A percentile compares a stretch with the other conserved stretches of the same genome.
Conservation (phyloP, 2,329 filamentous ascomycete genomes). For the Metarhizium guizhouense region DNA sequence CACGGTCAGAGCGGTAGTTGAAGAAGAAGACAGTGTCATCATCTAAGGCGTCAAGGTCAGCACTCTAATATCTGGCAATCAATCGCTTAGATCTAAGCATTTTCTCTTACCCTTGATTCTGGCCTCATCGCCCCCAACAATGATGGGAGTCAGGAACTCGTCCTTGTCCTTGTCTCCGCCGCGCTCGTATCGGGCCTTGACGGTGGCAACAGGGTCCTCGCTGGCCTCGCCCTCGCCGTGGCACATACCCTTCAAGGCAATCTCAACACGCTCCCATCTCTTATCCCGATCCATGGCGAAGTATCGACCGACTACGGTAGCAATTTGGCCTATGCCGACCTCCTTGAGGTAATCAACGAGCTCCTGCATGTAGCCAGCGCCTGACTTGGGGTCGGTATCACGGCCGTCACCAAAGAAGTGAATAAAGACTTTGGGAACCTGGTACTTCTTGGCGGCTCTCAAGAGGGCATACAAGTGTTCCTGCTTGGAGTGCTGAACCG, state of each 20-base stretch:
- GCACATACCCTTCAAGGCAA: conserved; percentile 80
- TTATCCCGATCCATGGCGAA: conserved; percentile 99
- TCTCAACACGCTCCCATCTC: conserved; percentile 91
- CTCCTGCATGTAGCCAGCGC: conserved; percentile 77
- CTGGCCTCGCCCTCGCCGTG: conserved; percentile 80
- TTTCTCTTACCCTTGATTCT: conserved; percentile 65
- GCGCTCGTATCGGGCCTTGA: conserved; percentile 80
- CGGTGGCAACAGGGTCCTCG: conserved; percentile 74
- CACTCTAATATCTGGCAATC: not conserved
- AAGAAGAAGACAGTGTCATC: conserved; percentile 97
- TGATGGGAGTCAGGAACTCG: conserved; percentile 97
- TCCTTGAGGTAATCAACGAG: conserved; percentile 75
- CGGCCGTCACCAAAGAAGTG: conserved; percentile 99
- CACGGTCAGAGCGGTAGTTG: conserved; percentile 99
- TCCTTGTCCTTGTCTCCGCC: conserved; percentile 65
- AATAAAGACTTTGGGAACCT: conserved; percentile 86
- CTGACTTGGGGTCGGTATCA: conserved; percentile 95
- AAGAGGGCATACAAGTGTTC: conserved; percentile 83
- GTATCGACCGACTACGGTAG: conserved; percentile 91
- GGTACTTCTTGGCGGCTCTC: conserved; percentile 79
- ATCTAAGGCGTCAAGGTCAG: conserved; percentile 40
- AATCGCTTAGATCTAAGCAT: too few species aligned
- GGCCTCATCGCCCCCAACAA: conserved; percentile 76
- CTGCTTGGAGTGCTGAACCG: conserved; percentile 74
- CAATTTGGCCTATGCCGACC: conserved; percentile 77